A percentile compares a stretch with the other conserved stretches of the same genome.
Evolutionary conservation across 208 protist species (phyloP).

Genomic region (Crithidia mellificae): DNA sequence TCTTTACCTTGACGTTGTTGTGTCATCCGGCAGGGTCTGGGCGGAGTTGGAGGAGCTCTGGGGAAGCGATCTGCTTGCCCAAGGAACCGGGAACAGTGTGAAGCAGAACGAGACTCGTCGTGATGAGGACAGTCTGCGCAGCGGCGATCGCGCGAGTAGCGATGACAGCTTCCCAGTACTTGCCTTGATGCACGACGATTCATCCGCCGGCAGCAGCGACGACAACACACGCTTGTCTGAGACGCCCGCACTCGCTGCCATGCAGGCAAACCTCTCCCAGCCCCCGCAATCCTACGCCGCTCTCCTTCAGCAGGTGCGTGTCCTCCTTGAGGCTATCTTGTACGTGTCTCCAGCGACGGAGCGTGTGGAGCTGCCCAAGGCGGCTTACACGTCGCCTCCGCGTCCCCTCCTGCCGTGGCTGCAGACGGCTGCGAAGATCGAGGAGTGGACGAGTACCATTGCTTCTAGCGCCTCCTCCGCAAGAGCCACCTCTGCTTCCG

Average conservation of each 20-base stretch:
- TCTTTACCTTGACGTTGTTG: constrained; percentile 51
- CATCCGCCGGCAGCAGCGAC: neutral
- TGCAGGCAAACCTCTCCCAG: constrained; percentile 26
- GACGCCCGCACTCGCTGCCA: neutral
- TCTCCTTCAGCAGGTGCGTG: constrained; percentile 24
- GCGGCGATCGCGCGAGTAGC: neutral
- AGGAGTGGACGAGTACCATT: constrained; percentile 18
- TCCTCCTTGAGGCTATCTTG: constrained; percentile 25
- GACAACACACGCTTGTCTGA: too few species aligned
- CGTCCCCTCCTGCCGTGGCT: constrained; percentile 29
- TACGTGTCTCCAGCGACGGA: neutral
- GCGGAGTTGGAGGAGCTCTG: constrained; percentile 29
- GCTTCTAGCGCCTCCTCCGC: neutral
- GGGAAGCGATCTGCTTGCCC: constrained; percentile 7
- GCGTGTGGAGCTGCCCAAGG: neutral
- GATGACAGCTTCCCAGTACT: neutral
- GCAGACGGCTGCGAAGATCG: constrained; percentile 13
- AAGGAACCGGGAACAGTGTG: too few species aligned
- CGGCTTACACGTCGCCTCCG: neutral
- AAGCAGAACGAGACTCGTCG: too few species aligned
- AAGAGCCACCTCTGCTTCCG: too few species aligned
- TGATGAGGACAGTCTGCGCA: neutral
- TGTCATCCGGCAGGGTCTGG: constrained; percentile 28
- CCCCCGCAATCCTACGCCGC: constrained; percentile 25
- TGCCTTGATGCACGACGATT: neutral